A percentile compares a stretch with the other conserved stretches of the same genome.
phyloP scores from a whole-genome alignment of 768 basidiomycete genomes.

The Xerocomellus intermedius region DNA sequence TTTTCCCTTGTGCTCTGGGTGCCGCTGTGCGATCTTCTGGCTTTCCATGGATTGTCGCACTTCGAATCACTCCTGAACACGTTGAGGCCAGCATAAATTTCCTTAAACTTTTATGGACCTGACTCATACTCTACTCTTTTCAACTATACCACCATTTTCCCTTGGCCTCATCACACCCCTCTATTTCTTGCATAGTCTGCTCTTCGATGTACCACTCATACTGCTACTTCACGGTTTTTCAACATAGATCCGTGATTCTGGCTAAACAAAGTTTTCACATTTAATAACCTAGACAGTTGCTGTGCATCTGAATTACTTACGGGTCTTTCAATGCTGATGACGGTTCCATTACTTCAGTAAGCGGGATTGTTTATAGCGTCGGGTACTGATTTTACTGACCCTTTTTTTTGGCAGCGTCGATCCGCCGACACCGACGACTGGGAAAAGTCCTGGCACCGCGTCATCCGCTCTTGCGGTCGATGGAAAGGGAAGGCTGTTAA shows the following conservation, averaged over 20 bases:
- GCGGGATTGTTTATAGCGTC: conserved; percentile 16
- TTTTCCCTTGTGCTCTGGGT: conserved; percentile 4
- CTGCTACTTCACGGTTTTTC: conserved; percentile 14
- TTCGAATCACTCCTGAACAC: conserved; percentile 11
- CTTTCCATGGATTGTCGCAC: conserved; percentile 9
- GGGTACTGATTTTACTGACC: conserved; percentile 15
- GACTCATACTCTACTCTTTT: conserved; percentile 28
- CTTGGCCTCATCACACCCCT: conserved; percentile 14
- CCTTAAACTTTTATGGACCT: conserved; percentile 23
- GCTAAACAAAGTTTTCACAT: conserved; percentile 13
- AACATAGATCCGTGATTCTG: conserved; percentile 30
- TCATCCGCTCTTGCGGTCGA: background rate
- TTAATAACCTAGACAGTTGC: conserved; percentile 29
- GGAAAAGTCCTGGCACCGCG: background rate
- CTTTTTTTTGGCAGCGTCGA: conserved; percentile 10
- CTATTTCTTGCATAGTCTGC: conserved; percentile 31
- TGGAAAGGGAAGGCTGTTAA: background rate
- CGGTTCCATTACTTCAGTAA: conserved; percentile 18
- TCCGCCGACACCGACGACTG: background rate
- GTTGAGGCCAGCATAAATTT: conserved; percentile 16
- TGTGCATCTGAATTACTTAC: conserved; percentile 20
- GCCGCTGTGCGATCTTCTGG: conserved; percentile 13
- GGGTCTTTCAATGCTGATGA: conserved; percentile 1
- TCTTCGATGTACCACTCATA: conserved; percentile 31
- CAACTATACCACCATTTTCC: conserved; percentile 30